Percentiles rank a stretch among this genome's conserved stretches.
phyloP scores from a whole-genome alignment of 1,139 yeast species.

The Hyphopichia fennica region DNA sequence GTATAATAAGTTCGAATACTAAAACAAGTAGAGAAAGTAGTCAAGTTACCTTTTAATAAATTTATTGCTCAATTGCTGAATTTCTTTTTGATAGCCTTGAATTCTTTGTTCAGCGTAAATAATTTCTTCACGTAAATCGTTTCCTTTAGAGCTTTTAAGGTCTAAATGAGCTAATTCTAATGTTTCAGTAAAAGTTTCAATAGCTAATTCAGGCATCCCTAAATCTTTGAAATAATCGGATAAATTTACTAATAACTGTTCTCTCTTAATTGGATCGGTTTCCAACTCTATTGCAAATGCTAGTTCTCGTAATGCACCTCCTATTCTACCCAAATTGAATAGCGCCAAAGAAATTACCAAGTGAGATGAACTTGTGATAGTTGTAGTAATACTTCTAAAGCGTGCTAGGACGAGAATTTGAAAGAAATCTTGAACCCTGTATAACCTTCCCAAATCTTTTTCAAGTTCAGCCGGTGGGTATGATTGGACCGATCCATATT shows the following conservation, averaged over 20 bases:
- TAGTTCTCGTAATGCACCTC: constrained; percentile 26
- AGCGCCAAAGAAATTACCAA: constrained; percentile 21
- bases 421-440: constrained; percentile 5
- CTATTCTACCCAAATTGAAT: constrained; percentile 24
- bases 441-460: constrained; percentile 8
- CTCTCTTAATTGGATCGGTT: constrained; percentile 12
- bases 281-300: constrained; percentile 28
- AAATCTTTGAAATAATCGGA: constrained; percentile 16
- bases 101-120: constrained; percentile 3
- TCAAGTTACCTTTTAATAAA: not conserved
- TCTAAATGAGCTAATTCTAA: constrained; percentile 11
- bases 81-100: constrained; percentile 4
- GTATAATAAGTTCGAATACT: not conserved
- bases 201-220: constrained; percentile 12
- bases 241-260: constrained; percentile 16
- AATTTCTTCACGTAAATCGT: not conserved
- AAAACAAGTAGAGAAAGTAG: not conserved
- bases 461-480: constrained; percentile 2
- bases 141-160: constrained; percentile 3
- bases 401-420: constrained; percentile 11
- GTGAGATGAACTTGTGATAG: constrained; percentile 8
- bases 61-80: not conserved
- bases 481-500: constrained; percentile 2
- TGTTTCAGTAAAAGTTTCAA: constrained; percentile 12
- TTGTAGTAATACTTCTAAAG: not conserved